phyloP scores from a whole-genome alignment of 2,329 filamentous ascomycete genomes.

The Aspergillus sp. region DNA sequence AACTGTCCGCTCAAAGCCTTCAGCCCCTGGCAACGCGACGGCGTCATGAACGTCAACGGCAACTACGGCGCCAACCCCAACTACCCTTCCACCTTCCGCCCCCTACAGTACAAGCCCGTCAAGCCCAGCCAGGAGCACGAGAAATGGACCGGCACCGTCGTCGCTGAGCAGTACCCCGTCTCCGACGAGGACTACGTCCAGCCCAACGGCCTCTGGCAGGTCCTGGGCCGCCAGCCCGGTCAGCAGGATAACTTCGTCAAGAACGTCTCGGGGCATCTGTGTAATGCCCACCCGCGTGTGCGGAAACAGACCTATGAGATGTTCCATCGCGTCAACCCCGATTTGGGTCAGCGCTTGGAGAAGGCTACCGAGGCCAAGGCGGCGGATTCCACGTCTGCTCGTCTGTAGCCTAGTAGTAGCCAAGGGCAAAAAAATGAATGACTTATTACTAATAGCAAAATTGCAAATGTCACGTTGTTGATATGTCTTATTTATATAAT shows the following conservation, averaged over 20 bases:
- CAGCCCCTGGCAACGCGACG: conserved; percentile 65
- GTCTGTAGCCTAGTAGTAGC: conserved; percentile 15
- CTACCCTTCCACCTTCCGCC: conserved; percentile 41
- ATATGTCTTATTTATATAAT: neutral
- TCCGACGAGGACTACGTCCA: conserved; percentile 40
- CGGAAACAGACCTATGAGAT: conserved; percentile 53
- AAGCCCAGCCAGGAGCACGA: conserved; percentile 38
- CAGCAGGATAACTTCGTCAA: conserved; percentile 55
- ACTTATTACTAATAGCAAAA: too few species aligned
- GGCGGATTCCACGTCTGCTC: conserved; percentile 14
- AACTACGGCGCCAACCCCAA: conserved; percentile 55
- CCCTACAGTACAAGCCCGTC: conserved; percentile 30
- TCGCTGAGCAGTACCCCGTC: conserved; percentile 35
- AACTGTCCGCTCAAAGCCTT: conserved; percentile 48
- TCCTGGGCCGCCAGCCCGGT: conserved; percentile 38
- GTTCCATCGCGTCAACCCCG: conserved; percentile 50
- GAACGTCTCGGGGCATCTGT: conserved; percentile 53
- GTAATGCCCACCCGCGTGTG: conserved; percentile 46
- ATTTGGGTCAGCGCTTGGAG: conserved; percentile 47
- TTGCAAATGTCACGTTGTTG: too few species aligned
- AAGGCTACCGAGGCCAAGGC: conserved; percentile 43
- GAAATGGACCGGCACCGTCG: conserved; percentile 35
- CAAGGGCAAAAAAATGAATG: neutral
- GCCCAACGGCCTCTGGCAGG: conserved; percentile 37
- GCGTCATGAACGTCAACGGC: conserved; percentile 57